Conservation (phyloP, 208 protist genomes). For the Wallacemonas sp. region DNA sequence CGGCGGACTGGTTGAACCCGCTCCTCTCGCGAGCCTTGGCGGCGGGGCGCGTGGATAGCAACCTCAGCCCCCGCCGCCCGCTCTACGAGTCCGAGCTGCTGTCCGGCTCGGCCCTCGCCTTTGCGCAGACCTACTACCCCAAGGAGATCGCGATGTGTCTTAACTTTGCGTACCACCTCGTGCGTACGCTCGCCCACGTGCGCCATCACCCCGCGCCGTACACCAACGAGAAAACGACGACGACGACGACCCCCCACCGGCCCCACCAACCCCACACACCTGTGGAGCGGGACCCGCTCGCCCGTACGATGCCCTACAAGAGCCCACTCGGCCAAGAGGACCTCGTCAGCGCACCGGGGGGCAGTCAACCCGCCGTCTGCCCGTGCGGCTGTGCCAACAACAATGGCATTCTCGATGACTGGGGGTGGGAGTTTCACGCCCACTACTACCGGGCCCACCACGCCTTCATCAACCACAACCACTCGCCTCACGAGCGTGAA, state of each 20-base stretch:
- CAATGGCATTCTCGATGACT: neutral
- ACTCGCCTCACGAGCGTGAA: neutral
- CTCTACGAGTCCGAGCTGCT: slow-evolving; percentile 6
- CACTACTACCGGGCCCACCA: slow-evolving; percentile 15
- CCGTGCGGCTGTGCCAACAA: slow-evolving; percentile 10
- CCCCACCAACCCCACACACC: too few species aligned
- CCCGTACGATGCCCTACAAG: neutral
- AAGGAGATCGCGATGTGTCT: neutral
- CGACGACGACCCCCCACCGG: neutral
- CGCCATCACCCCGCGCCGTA: neutral
- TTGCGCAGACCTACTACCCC: slow-evolving; percentile 4
- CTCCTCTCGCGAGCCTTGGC: neutral
- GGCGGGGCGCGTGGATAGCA: neutral
- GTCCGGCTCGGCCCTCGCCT: neutral
- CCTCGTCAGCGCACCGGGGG: neutral
- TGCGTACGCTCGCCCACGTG: neutral
- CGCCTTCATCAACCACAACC: too few species aligned
- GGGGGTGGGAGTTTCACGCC: neutral
- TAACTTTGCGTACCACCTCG: slow-evolving; percentile 1
- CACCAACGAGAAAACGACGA: neutral
- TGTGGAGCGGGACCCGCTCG: neutral
- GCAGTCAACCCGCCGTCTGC: neutral
- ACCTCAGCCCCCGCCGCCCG: neutral
- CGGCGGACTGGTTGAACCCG: neutral
- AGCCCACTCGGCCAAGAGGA: neutral